These are phyloP conservation scores for Aspergillus eucalypticola DNA, from an alignment of 2,329 filamentous ascomycete genomes.

Conservation along the genomic window DNA sequence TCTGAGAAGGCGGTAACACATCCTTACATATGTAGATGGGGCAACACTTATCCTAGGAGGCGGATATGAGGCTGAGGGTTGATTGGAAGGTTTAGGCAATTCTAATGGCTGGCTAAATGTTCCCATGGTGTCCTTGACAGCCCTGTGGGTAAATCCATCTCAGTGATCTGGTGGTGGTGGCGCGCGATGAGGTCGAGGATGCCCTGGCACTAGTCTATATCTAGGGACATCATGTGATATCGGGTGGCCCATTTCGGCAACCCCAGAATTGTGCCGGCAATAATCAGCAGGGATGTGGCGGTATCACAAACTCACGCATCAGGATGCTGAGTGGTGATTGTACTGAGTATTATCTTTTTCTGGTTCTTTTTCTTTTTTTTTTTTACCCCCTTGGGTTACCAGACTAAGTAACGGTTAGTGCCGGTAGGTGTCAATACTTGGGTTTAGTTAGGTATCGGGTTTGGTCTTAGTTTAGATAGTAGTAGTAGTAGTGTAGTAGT, in stretches of 20 bases:
- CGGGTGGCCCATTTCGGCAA: background rate
- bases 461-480: background rate
- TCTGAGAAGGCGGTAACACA: background rate
- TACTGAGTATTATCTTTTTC: background rate
- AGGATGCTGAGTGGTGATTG: no score
- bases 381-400: background rate
- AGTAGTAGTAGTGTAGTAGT: background rate
- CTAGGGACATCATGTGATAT: slow-evolving; percentile 4
- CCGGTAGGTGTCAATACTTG: background rate
- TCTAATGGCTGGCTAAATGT: background rate
- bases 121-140: background rate
- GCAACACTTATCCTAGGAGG: background rate
- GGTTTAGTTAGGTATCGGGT: background rate
- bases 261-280: slow-evolving; percentile 5
- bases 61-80: background rate
- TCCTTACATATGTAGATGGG: background rate
- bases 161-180: background rate
- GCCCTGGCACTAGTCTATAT: slow-evolving; percentile 7
- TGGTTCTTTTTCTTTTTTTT: background rate
- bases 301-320: background rate
- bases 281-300: slow-evolving; percentile 1
- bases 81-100: background rate
- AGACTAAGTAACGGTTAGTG: slow-evolving; percentile 2
- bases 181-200: background rate
- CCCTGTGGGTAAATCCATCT: background rate